Percentiles rank a stretch among this genome's conserved stretches.
Evolutionary conservation across 441 rosid species (phyloP).

Genomic region (Gossypium schwendimanii): DNA sequence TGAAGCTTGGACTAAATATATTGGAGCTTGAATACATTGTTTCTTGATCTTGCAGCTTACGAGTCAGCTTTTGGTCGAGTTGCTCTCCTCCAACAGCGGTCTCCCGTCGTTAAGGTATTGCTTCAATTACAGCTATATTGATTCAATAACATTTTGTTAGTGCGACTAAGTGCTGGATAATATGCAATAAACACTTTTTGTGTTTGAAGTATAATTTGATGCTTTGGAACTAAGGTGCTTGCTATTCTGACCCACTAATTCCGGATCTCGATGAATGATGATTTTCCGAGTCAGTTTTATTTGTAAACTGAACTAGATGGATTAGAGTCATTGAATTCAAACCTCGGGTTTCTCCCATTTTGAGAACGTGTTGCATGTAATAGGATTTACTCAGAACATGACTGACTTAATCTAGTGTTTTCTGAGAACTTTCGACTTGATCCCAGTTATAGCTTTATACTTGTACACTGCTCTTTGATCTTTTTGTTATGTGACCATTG

Average conservation of each 20-base stretch:
- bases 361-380: background rate
- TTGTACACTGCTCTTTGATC: background rate
- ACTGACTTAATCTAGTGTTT: background rate
- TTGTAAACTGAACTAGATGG: background rate
- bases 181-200: background rate
- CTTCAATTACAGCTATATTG: background rate
- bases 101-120: conserved; percentile 62
- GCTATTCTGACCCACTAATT: no score
- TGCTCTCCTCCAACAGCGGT: conserved; percentile 68
- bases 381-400: background rate
- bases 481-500: background rate
- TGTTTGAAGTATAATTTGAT: background rate
- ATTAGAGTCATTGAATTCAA: background rate
- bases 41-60: conserved; percentile 40
- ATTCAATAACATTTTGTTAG: background rate
- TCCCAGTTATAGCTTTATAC: background rate
- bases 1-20: background rate
- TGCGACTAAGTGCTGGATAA: background rate
- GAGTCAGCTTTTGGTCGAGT: conserved; percentile 39
- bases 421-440: background rate
- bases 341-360: background rate
- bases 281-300: background rate
- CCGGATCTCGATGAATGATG: background rate
- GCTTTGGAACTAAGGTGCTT: background rate
- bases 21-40: background rate